Conservation (phyloP, 139 green algal genomes). For the Tetraselmis chui region DNA sequence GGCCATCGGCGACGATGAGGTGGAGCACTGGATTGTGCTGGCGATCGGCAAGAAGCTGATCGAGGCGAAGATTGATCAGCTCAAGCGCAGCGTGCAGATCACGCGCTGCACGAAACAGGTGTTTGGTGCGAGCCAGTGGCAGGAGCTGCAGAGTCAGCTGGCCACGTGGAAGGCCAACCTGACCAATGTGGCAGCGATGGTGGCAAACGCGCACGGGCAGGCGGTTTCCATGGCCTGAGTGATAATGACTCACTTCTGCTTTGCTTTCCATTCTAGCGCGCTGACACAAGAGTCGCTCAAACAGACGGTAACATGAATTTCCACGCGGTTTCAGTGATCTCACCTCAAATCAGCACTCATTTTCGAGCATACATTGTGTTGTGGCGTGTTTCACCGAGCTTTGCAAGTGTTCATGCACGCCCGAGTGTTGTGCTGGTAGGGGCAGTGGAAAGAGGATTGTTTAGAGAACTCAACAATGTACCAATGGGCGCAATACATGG, state of each 20-base stretch:
- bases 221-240: background rate
- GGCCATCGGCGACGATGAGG: constrained; percentile 20
- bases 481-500: too few species aligned
- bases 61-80: constrained; percentile 31
- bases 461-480: too few species aligned
- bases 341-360: too few species aligned
- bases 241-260: background rate
- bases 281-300: too few species aligned
- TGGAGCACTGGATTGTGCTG: constrained; percentile 38
- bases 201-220: background rate
- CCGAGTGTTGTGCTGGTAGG: too few species aligned
- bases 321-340: too few species aligned
- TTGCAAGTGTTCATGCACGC: too few species aligned
- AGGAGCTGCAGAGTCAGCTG: constrained; percentile 29
- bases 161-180: constrained; percentile 28
- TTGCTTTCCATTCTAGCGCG: too few species aligned
- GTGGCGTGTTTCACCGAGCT: too few species aligned
- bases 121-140: constrained; percentile 39
- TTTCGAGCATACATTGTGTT: too few species aligned
- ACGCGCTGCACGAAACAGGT: constrained; percentile 29
- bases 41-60: constrained; percentile 45
- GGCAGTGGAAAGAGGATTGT: too few species aligned
- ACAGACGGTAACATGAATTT: too few species aligned
- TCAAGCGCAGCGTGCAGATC: constrained; percentile 21
- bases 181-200: background rate